Evolutionary conservation across 805 yeast genomes (phyloP).

Genomic region (Spathaspora boniae): DNA sequence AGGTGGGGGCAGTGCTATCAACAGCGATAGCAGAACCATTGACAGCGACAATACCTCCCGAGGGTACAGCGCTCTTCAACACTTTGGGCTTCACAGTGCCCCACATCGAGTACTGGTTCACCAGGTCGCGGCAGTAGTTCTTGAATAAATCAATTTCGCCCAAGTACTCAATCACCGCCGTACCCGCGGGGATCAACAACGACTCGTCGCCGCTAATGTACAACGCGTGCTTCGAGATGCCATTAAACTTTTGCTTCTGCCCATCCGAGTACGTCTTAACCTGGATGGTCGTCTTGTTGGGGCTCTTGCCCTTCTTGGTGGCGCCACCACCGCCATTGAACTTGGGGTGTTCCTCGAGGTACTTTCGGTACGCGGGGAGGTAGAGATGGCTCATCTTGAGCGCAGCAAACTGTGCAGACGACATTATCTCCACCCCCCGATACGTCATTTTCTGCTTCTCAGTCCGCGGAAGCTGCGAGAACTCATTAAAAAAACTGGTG

Average conservation of each 20-base stretch:
- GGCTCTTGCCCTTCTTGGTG: constrained; percentile 14
- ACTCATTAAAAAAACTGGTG: constrained; percentile 11
- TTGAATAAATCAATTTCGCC: constrained; percentile 73
- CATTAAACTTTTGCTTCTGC: constrained; percentile 57
- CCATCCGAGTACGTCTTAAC: constrained; percentile 61
- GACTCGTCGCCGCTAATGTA: constrained; percentile 30
- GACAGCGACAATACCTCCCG: constrained; percentile 26
- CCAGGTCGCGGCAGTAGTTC: constrained; percentile 58
- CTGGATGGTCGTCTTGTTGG: constrained; percentile 30
- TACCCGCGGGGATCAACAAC: constrained; percentile 38
- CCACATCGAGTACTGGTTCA: constrained; percentile 74
- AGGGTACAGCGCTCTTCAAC: constrained; percentile 18
- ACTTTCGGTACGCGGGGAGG: constrained; percentile 32
- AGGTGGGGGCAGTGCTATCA: too few species aligned
- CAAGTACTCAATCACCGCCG: constrained; percentile 55
- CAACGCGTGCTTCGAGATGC: constrained; percentile 67
- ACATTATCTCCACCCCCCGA: constrained; percentile 18
- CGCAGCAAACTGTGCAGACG: constrained; percentile 23
- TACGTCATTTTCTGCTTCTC: constrained; percentile 6
- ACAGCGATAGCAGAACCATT: too few species aligned
- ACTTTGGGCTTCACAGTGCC: constrained; percentile 57
- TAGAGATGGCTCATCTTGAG: constrained; percentile 28
- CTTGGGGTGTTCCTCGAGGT: constrained; percentile 32
- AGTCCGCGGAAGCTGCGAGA: constrained; percentile 6
- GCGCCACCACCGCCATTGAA: too few species aligned